Base-by-base conservation (phyloP, 1,284 basidiomycete species). In the Naganishia sp. region DNA sequence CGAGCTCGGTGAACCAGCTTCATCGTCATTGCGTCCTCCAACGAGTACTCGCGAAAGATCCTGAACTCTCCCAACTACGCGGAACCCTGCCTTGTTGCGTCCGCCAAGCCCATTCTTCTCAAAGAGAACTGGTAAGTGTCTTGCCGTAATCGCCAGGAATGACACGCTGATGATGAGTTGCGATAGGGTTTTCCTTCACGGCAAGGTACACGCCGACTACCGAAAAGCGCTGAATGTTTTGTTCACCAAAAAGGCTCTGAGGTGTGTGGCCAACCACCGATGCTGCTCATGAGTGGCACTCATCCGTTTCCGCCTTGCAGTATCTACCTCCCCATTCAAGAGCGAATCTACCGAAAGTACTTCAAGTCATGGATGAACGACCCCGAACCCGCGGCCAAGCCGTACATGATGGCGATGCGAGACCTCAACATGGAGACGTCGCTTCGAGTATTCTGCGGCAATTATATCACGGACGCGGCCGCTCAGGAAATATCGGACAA, bases 401-500 rank as follows among this genome's bases (percentile, higher is more conserved):
- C 86, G 6, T 90, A 94, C 83, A 96, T 96, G 94, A 88, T 90
- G 86, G 85, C 84, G 42, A 89, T 92, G 77, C 91, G 96, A 68
- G 87, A 90, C 76, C 83, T 97, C 71, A 99, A 99, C 83, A 98
- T 99, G 94, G 90, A 94, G 71, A 95, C 94, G 3, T 98, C 94
- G 13, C 87, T 99, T 39, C 87, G 88, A 62, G 95, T 98, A 66
- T 99, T 99, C 82, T 92, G 94, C 75, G 95, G 95, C 47, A 82
- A 84, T 70, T 92, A 99, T 80, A 89, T 99, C 71, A 86, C 90
- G 35, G 88, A 92, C 13, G 80, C 87, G 13, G 91, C 89, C 52
- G 86, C 88, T 42, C 75, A 82, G 41, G 89, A 92, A 77, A 94
- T 99, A 75, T 90, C 86, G 75, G 88, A 92, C 71, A 93, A 93